Conservation (phyloP, 2,329 filamentous ascomycete genomes). For the Rhynchosporium agropyri region DNA sequence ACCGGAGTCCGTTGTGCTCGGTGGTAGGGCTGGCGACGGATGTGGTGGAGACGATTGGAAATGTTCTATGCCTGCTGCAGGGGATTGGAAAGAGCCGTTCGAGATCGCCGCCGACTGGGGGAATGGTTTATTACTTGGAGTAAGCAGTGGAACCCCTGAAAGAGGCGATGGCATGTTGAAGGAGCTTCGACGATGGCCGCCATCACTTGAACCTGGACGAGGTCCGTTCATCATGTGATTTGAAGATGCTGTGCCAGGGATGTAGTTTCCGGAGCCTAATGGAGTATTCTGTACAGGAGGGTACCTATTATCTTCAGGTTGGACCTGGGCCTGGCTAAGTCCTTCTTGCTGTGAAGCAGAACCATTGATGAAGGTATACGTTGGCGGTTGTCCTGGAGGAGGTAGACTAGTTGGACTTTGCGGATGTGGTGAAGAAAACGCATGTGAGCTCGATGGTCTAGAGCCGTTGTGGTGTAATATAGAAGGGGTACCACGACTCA, state of each 20-base stretch:
- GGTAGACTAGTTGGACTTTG: conserved; percentile 42
- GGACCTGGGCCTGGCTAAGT: conserved; percentile 21
- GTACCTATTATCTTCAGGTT: conserved; percentile 19
- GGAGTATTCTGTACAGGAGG: conserved; percentile 13
- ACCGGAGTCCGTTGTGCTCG: conserved; percentile 22
- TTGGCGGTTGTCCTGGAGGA: conserved; percentile 37
- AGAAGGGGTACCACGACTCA: conserved; percentile 20
- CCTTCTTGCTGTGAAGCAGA: conserved; percentile 20
- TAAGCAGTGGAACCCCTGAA: conserved; percentile 36
- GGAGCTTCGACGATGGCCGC: conserved; percentile 34
- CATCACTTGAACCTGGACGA: conserved; percentile 29
- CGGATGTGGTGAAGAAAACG: conserved; percentile 41
- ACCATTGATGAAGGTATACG: conserved; percentile 38
- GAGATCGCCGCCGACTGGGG: conserved; percentile 8
- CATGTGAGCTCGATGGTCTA: conserved; percentile 36
- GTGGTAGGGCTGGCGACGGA: conserved; percentile 2
- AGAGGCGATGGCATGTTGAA: conserved; percentile 40
- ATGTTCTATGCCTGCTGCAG: conserved; percentile 25
- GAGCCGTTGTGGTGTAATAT: conserved; percentile 21
- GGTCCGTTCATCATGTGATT: conserved; percentile 25
- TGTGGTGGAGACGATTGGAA: conserved; percentile 28
- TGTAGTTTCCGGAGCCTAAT: conserved; percentile 17
- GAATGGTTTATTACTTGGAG: conserved; percentile 33
- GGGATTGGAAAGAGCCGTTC: conserved; percentile 8
- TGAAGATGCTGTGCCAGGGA: conserved; percentile 21